Evolutionary conservation across 306 rosid species (phyloP).

Genomic region (Hylodesmum podocarpum): DNA sequence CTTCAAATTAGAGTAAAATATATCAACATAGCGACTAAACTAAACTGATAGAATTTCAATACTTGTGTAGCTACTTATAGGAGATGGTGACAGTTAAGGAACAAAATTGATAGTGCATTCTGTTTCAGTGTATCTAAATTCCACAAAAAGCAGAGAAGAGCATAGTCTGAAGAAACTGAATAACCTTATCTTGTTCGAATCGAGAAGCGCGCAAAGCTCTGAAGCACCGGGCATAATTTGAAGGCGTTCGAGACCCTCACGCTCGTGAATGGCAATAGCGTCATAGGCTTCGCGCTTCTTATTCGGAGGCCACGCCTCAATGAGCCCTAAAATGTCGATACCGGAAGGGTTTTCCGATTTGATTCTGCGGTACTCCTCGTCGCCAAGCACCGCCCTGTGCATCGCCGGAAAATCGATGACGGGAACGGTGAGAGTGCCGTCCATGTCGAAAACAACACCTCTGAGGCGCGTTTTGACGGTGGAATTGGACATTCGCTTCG

Average conservation of each 20-base stretch:
- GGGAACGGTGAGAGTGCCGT: conserved; percentile 93
- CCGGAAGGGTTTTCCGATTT: conserved; percentile 64
- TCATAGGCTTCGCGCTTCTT: conserved; percentile 66
- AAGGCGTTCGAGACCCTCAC: conserved; percentile 65
- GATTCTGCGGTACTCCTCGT: conserved; percentile 57
- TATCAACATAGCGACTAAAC: too few relatives aligned
- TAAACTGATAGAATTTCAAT: too few relatives aligned
- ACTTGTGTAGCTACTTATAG: too few relatives aligned
- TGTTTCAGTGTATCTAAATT: background rate
- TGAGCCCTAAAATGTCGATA: conserved; percentile 71
- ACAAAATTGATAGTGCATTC: too few relatives aligned
- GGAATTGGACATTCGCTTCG: conserved; percentile 39
- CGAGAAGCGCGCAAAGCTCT: conserved; percentile 73
- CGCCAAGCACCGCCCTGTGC: conserved; percentile 86
- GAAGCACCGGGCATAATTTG: conserved; percentile 98
- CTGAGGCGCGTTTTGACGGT: conserved; percentile 55
- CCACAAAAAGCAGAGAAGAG: background rate
- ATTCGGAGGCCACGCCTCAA: conserved; percentile 59
- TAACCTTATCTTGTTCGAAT: conserved; percentile 84
- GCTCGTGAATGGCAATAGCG: conserved; percentile 72
- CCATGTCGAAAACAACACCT: conserved; percentile 97
- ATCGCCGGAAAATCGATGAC: conserved; percentile 81
- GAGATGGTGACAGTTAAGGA: too few relatives aligned
- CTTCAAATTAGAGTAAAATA: too few relatives aligned
- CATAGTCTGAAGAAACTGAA: conserved; percentile 1